Base-by-base conservation (phyloP, 495 filamentous ascomycete species). In the Annulohypoxylon moriforme region DNA sequence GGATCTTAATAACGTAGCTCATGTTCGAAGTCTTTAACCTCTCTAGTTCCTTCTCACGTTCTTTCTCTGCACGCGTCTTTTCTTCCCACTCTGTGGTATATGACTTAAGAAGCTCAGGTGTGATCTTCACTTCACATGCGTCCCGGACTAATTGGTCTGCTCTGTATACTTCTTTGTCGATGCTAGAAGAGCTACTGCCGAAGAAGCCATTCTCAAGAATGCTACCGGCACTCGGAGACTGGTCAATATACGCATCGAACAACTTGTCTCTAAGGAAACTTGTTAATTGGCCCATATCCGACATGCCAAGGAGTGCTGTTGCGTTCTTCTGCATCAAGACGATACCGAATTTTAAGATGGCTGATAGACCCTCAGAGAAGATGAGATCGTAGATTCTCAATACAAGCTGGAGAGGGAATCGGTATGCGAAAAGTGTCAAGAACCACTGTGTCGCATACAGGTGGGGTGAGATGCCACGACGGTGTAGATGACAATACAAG, bases 371-470 rank as follows among this genome's bases (percentile, higher is more conserved):
- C 81, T 99, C 96, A 72, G 94, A 95, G 34, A 99, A 88, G 46
- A 99, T 94, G 33, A 99, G 85, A 79, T 99, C 96, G 81, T 98
- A 98, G 33, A 99, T 94, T 56, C 96, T 92, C 57, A 99, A 87
- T 20, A 98, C 96, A 1, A 99, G 87, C 76, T 99, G 96, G 8
- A 99, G 85, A 11, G 96, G 96, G 79, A 99, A 99, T 50, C 97
- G 91, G 79, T 99, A 98, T 14, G 96, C 94, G 75, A 99, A 99
- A n/a, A 99, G 87, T 5, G 96, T 99, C 46, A 99, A 88, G 80
- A 98, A 98, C 96, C 96, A 99, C 78, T 98, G 96, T 0, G 96
- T 98, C 46, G 96, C 96, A 77, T 99, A 99, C 8, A 99, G 84
- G 72, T 97, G 91, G 0, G 96, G 93, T 44, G 90, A 90, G 38